Evolutionary conservation across 768 basidiomycete species (phyloP).

Genomic region (Panellus pusillus): DNA sequence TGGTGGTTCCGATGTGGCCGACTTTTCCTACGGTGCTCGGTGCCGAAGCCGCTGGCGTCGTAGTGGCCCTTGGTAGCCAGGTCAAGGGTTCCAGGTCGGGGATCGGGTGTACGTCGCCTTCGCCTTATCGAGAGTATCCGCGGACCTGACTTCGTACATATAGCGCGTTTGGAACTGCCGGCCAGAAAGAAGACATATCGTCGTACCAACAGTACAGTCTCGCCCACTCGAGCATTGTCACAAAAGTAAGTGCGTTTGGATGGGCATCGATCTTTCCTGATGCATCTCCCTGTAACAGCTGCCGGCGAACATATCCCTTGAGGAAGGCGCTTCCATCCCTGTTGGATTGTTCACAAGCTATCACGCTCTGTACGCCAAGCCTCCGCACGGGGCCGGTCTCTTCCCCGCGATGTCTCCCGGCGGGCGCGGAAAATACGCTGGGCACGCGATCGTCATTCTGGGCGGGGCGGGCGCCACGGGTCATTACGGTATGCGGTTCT

Average conservation of each 20-base stretch:
- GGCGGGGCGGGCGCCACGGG: constrained; percentile 53
- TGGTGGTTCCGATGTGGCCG: constrained; percentile 2
- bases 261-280: not conserved
- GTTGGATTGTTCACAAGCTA: constrained; percentile 24
- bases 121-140: not conserved
- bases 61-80: constrained; percentile 51
- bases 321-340: constrained; percentile 7
- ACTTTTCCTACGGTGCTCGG: constrained; percentile 44
- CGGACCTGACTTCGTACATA: not conserved
- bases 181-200: constrained; percentile 4
- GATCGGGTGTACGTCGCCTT: constrained; percentile 48
- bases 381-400: constrained; percentile 41
- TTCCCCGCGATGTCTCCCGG: constrained; percentile 37
- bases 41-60: constrained; percentile 50
- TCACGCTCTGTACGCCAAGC: constrained; percentile 45
- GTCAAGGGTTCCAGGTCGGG: constrained; percentile 50
- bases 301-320: constrained; percentile 6
- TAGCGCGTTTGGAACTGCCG: constrained; percentile 11
- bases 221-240: constrained; percentile 2
- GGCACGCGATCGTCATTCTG: constrained; percentile 45
- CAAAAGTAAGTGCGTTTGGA: not conserved
- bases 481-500: constrained; percentile 37
- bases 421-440: constrained; percentile 41
- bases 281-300: not conserved
- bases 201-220: constrained; percentile 9